Base-by-base conservation (phyloP, 208 protist species). In the Wallacemonas rigidus region DNA sequence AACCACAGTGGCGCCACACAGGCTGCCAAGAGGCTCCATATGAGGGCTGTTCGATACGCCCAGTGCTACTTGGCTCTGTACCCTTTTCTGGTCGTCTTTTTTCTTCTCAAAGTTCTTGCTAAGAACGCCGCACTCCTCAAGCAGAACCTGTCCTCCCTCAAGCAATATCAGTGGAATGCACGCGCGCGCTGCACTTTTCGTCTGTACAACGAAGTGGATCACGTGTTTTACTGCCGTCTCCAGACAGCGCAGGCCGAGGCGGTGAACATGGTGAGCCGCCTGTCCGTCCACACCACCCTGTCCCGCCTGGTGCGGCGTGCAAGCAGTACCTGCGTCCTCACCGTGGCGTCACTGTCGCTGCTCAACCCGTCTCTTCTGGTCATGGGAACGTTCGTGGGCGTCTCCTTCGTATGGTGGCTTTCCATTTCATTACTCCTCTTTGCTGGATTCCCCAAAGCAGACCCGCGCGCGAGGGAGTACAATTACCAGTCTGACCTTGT, bases 121-220 rank as follows among this genome's bases (percentile, higher is more conserved):
- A 90, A 89, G 77, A 89, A 93, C 67, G 88, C 85, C 14, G 91
- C 78, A 4, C 75, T 82, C 63, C 67, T 92, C 57, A 87, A 87
- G 67, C 78, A 84, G 2, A 87, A 90, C 64, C 83, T 79, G 78
- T 76, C 76, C 55, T 62, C 71, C 38, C 77, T 91, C 45, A 80
- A 80, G 58, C 75, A 85, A 58, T 76, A 75, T 17, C 75, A 82
- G 48, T 95, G 91, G 89, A 93, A 82, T 47, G 60, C 69, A 8
- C 67, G 67, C 47, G 88, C 88, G 50, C 64, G 67, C 39, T 93
- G 85, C 85, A 80, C 78, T 38, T 95, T 95, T 78, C 81, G 91
- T 35, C 77, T 94, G 2, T 95, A 90, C 77, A 95, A 95, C 72
- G 91, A 95, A 72, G 91, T 93, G 36, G 76, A 79, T 5, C 88